Conservation (phyloP, 176 grass and related monocot species). For the Raddia guianensis region DNA sequence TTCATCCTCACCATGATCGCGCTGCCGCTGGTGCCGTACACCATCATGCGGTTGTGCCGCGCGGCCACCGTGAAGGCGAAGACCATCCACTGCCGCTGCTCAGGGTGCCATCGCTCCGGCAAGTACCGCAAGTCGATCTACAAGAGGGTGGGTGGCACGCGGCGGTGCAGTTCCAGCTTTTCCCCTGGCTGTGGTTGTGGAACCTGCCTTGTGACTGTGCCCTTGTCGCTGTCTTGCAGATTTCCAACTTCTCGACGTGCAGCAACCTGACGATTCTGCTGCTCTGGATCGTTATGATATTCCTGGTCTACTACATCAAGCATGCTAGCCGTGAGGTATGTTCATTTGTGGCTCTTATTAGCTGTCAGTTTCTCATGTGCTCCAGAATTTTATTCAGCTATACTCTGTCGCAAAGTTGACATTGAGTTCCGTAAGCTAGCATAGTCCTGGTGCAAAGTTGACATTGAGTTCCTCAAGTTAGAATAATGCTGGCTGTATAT, state of each 20-base stretch:
- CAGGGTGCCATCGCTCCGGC: conserved; percentile 74
- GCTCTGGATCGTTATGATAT: conserved; percentile 85
- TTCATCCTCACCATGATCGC: conserved; percentile 98
- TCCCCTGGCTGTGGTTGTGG: neutral
- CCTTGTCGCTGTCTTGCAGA: conserved; percentile 48
- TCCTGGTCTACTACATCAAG: conserved; percentile 97
- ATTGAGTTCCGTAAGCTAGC: neutral
- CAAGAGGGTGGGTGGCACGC: conserved; percentile 59
- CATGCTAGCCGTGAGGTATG: conserved; percentile 86
- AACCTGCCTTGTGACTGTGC: neutral
- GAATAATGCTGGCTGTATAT: neutral
- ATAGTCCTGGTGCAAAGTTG: neutral
- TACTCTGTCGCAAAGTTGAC: neutral
- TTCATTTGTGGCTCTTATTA: neutral
- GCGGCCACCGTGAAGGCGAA: conserved; percentile 76
- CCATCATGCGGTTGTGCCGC: conserved; percentile 64
- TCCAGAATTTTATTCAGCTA: neutral
- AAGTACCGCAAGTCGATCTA: conserved; percentile 98
- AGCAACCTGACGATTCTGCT: conserved; percentile 84
- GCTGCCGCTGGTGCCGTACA: conserved; percentile 91
- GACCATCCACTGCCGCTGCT: conserved; percentile 89
- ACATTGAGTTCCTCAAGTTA: neutral
- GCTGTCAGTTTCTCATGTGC: neutral
- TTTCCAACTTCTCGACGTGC: conserved; percentile 97
- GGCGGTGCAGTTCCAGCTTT: neutral